Evolutionary conservation across 345 rosid genomes (phyloP), one percentile per base, ranked within the genome.

Genomic region (Reutealis trisperma): DNA sequence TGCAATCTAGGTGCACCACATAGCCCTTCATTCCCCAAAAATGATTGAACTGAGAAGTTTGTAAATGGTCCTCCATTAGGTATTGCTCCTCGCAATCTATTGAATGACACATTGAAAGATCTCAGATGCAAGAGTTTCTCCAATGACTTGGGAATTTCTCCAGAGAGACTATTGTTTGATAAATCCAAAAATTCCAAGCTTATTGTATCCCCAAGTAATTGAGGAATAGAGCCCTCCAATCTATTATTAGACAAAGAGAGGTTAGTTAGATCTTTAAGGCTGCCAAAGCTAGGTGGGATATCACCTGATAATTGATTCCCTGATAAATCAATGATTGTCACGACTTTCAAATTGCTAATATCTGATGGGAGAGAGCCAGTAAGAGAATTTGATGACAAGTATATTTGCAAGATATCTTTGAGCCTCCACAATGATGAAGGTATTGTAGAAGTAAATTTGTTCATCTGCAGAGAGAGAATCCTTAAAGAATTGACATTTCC

Each of bases 1-100:
- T 24, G 70, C n/a, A 42, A 8, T 11, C 30, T 27, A 0, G 9
- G 30, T 2, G 73, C 6, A 19, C 68, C 78, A 59, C 82, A 71
- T 0, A 75, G 30, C n/a, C 4, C 85, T 32, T 22, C 21, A 59
- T 82, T 82, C 9, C 76, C 59, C 74, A 59, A 10, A 13, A 79
- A 82, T 4, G 80, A 83, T 19, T 34, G 42, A 41, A 57, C 59
- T 1, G 81, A 41, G 24, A 67, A 76, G 75, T 79, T 67, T 58
- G 1, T 16, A 51, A 82, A 78, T 4, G 71, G 22, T n/a, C 85
- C 82, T 71, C 19, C 71, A 0, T 4, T 4, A 2, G 83, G 85
- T 62, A 83, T 58, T 45, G 25, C 30, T 24, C 55, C 58, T 45
- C 1, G 30, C 30, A 47, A 24, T 24, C 11, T 4, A 58, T 59